Evolutionary conservation across 768 basidiomycete genomes (phyloP).

Genomic region (Pisolithus orientalis): DNA sequence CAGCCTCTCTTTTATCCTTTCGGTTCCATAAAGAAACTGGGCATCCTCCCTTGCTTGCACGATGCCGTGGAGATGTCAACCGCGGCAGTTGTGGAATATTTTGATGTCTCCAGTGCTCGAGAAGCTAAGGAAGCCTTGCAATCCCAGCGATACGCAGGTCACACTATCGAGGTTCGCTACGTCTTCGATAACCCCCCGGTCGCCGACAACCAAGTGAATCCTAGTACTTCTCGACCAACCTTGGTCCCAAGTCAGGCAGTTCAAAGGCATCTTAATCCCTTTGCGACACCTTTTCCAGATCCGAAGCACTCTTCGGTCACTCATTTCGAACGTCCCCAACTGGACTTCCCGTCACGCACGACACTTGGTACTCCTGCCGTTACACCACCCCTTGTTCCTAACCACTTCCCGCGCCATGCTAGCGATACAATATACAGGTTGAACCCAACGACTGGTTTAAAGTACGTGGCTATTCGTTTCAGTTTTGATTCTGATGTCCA

Average conservation of each 20-base stretch:
- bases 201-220: conserved; percentile 1
- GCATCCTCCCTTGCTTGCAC: conserved; percentile 36
- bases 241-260: conserved; percentile 5
- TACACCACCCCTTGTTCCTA: conserved; percentile 19
- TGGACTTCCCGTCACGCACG: conserved; percentile 2
- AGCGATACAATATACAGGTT: conserved; percentile 25
- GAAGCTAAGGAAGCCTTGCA: conserved; percentile 61
- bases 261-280: conserved; percentile 26
- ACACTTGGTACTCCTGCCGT: conserved; percentile 14
- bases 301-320: conserved; percentile 4
- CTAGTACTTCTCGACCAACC: conserved; percentile 3
- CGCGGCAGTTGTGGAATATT: conserved; percentile 62
- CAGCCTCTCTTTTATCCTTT: conserved; percentile 72
- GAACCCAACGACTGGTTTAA: conserved; percentile 28
- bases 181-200: conserved; percentile 17
- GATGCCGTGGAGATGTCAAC: conserved; percentile 34
- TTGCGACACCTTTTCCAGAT: conserved; percentile 26
- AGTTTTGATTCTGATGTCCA: conserved; percentile 2
- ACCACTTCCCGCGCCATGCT: conserved; percentile 10
- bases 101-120: conserved; percentile 44
- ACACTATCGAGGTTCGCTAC: conserved; percentile 34
- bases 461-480: conserved; percentile 13
- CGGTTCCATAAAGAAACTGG: conserved; percentile 59
- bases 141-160: conserved; percentile 55
- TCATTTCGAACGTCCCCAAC: conserved; percentile 1